phyloP scores from a whole-genome alignment of 306 rosid genomes.

The Parietaria judaica region DNA sequence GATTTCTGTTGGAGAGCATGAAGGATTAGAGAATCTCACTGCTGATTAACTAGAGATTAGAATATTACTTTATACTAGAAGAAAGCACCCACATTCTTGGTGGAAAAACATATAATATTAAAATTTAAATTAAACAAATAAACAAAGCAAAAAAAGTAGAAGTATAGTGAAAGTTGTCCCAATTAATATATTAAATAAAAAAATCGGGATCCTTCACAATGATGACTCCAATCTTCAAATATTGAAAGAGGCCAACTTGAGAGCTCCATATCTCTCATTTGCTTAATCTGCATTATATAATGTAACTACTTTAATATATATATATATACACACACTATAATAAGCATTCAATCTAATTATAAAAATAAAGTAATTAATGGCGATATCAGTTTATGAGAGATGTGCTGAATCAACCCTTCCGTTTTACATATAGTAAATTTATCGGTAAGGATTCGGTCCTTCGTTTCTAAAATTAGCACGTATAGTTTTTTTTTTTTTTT shows the following conservation, averaged over 20 bases:
- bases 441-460: too few relatives aligned
- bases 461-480: too few relatives aligned
- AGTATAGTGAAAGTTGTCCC: conserved; percentile 13
- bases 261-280: conserved; percentile 1
- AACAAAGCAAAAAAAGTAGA: conserved; percentile 24
- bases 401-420: too few relatives aligned
- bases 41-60: conserved; percentile 29
- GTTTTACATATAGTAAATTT: too few relatives aligned
- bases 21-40: conserved; percentile 33
- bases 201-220: conserved; percentile 18
- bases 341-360: background rate
- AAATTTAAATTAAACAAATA: conserved; percentile 1
- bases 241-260: background rate
- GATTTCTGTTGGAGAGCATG: conserved; percentile 33
- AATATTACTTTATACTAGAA: conserved; percentile 28
- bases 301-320: background rate
- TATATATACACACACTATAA: background rate
- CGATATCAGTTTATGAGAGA: too few relatives aligned
- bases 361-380: too few relatives aligned
- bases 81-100: conserved; percentile 25
- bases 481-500: too few relatives aligned
- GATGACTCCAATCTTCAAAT: conserved; percentile 17
- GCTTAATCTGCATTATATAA: conserved; percentile 36
- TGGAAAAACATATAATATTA: conserved; percentile 25
- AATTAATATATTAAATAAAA: conserved; percentile 25